Percentiles rank a stretch among this genome's conserved stretches.
These are phyloP conservation scores for Galerina sulciceps DNA, from an alignment of 768 basidiomycete genomes.

Conservation along the genomic window DNA sequence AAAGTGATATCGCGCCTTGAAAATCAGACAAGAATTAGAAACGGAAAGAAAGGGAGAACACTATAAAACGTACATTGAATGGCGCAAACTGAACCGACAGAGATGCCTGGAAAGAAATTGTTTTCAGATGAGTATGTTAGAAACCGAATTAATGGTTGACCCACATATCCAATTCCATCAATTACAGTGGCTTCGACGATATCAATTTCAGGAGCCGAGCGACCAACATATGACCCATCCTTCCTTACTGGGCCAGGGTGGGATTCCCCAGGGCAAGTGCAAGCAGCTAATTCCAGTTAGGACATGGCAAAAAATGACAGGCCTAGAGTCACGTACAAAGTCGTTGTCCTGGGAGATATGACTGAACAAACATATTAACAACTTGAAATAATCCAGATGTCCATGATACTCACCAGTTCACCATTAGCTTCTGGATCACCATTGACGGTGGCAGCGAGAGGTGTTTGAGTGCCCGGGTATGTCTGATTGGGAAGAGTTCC, in stretches of 20 bases:
- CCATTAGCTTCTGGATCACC: slow-evolving; percentile 46
- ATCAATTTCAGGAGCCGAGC: slow-evolving; percentile 70
- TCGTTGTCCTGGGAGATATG: slow-evolving; percentile 71
- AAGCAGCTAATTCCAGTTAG: slow-evolving; percentile 27
- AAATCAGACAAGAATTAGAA: slow-evolving; percentile 24
- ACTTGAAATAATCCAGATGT: not conserved
- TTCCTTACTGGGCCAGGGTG: slow-evolving; percentile 41
- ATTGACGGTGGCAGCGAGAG: slow-evolving; percentile 45
- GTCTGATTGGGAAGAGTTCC: slow-evolving; percentile 83
- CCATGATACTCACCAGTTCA: slow-evolving; percentile 28
- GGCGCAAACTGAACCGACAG: slow-evolving; percentile 58
- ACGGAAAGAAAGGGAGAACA: slow-evolving; percentile 28
- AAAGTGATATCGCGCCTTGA: slow-evolving; percentile 60
- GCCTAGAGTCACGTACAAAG: slow-evolving; percentile 25
- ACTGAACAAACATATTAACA: slow-evolving; percentile 30
- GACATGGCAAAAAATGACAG: not conserved
- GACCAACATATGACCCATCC: slow-evolving; percentile 61
- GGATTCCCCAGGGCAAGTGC: slow-evolving; percentile 44
- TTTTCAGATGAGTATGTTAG: not conserved
- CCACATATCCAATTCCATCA: slow-evolving; percentile 31
- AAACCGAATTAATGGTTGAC: not conserved
- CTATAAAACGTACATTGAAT: slow-evolving; percentile 54
- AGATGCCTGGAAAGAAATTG: slow-evolving; percentile 42
- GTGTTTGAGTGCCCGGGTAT: slow-evolving; percentile 53
- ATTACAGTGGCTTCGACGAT: slow-evolving; percentile 58